Conservation (phyloP, 139 green algal species). For the Closterium sp. region DNA sequence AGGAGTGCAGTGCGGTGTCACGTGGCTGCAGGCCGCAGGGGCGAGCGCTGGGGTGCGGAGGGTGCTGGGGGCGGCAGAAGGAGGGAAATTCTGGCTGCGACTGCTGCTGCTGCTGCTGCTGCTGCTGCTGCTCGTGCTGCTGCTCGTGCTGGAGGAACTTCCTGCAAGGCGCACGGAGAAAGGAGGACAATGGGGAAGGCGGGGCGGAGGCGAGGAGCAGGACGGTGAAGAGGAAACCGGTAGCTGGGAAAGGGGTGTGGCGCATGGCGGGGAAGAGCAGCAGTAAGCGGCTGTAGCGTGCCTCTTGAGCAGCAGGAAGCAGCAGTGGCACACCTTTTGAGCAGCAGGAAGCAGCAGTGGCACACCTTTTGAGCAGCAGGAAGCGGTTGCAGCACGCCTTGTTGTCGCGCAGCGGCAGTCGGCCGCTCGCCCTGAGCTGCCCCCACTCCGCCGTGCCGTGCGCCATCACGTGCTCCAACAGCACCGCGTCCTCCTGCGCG, state of each 20-base stretch:
- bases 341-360: not conserved
- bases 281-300: too few relatives aligned
- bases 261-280: not conserved
- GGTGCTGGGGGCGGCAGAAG: not conserved
- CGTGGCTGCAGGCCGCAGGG: not conserved
- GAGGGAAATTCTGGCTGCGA: not conserved
- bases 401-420: constrained; percentile 1
- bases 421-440: not conserved
- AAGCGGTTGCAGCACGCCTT: constrained; percentile 10
- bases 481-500: not conserved
- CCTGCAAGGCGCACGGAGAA: not conserved
- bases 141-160: not conserved
- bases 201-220: too few relatives aligned
- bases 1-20: not conserved
- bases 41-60: not conserved
- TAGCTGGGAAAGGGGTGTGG: not conserved
- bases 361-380: not conserved
- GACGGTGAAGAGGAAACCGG: too few relatives aligned
- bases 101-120: not conserved
- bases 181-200: too few relatives aligned
- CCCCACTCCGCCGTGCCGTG: too few relatives aligned
- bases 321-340: too few relatives aligned
- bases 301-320: too few relatives aligned
- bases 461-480: not conserved
- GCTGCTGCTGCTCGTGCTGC: too few relatives aligned